Percentiles rank a stretch among this genome's conserved stretches.
phyloP scores from a whole-genome alignment of 2,329 filamentous ascomycete species.

The Blastomyces emzantsi region DNA sequence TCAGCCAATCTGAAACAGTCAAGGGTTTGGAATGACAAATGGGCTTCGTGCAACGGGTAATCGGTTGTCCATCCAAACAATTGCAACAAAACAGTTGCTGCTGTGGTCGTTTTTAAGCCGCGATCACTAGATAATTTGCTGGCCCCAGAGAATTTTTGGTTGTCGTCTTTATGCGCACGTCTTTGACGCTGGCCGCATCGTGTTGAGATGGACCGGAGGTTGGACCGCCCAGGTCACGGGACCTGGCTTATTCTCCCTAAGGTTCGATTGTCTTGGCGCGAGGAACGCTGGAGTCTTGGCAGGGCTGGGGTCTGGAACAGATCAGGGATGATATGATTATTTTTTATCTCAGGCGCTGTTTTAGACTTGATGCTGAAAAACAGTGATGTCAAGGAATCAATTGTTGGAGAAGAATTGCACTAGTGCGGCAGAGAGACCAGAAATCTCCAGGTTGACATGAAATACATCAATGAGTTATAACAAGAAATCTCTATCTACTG shows the following conservation, averaged over 20 bases:
- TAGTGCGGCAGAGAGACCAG: not conserved
- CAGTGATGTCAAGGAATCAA: not conserved
- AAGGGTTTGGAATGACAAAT: slow-evolving; percentile 11
- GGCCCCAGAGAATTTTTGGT: not conserved
- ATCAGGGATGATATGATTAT: not conserved
- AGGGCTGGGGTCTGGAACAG: not conserved
- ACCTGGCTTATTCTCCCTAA: not conserved
- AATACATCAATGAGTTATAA: not conserved
- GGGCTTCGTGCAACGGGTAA: not conserved
- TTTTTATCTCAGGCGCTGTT: not conserved
- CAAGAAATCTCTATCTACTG: not conserved
- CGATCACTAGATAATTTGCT: not conserved
- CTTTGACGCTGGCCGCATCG: not conserved
- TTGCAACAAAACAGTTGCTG: not conserved
- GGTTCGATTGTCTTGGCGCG: too few relatives aligned
- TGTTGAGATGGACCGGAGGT: not conserved
- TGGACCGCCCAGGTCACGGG: not conserved
- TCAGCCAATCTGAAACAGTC: slow-evolving; percentile 15
- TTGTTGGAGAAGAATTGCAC: not conserved
- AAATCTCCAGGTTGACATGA: not conserved
- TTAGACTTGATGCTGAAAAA: too few relatives aligned
- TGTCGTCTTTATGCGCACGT: not conserved
- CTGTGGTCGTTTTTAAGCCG: not conserved
- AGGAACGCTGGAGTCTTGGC: not conserved
- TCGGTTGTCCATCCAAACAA: not conserved